Evolutionary conservation across 305 asterid genomes (phyloP).

Genomic region (Solanum hybrid): DNA sequence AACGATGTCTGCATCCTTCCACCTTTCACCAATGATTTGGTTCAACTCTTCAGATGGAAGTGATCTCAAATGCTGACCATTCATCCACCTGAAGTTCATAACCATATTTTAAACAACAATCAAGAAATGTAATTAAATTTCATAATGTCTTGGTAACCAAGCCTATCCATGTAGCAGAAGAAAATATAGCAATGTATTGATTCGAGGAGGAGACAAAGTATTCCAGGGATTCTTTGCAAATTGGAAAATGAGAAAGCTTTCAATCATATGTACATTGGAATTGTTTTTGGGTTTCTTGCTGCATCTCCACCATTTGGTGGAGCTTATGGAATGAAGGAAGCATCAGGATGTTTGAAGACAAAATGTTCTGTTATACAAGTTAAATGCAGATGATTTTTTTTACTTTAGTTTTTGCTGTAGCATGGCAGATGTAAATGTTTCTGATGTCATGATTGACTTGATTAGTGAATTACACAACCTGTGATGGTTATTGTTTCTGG

Average conservation of each 20-base stretch:
- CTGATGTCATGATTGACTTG: background rate
- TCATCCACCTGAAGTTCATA: conserved; percentile 80
- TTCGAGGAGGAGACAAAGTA: background rate
- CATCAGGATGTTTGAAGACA: background rate
- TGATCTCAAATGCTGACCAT: conserved; percentile 81
- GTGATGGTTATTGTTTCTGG: background rate
- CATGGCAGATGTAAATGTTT: background rate
- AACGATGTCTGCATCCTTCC: conserved; percentile 57
- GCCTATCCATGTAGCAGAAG: background rate
- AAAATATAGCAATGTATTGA: background rate
- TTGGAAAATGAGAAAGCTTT: background rate
- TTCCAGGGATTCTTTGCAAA: background rate
- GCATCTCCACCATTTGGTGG: background rate
- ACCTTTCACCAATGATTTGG: conserved; percentile 55
- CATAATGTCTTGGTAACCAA: conserved; percentile 10
- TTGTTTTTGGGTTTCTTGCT: background rate
- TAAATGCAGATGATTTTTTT: background rate
- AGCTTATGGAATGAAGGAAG: background rate
- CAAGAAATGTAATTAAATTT: conserved; percentile 5
- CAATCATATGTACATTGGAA: background rate
- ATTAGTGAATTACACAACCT: background rate
- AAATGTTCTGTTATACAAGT: background rate
- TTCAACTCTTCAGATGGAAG: conserved; percentile 52
- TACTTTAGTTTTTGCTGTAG: background rate
- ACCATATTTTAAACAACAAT: conserved; percentile 5